phyloP scores from a whole-genome alignment of 2,329 filamentous ascomycete genomes.

The Acrodontium crateriforme region DNA sequence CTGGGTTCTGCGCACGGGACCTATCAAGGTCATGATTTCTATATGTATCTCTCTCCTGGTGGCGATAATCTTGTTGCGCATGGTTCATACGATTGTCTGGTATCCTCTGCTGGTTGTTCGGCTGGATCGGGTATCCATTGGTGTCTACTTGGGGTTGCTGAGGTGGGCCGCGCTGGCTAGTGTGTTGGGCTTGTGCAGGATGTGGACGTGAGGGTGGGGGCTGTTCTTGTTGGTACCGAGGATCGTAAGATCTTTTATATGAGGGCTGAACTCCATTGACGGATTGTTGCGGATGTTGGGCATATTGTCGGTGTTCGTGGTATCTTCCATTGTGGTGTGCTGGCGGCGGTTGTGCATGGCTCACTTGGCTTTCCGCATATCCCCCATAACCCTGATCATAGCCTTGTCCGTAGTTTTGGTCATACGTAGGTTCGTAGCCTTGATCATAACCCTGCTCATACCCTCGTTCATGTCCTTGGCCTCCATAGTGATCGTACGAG shows the following conservation, averaged over 20 bases:
- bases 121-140: conserved; percentile 1
- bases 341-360: conserved; percentile 1
- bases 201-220: not conserved
- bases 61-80: not conserved
- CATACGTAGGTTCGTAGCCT: conserved; percentile 6
- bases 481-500: conserved; percentile 2
- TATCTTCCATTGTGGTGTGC: conserved; percentile 17
- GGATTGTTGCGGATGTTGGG: conserved; percentile 5
- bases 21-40: not conserved
- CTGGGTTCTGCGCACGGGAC: not conserved
- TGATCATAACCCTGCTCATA: conserved; percentile 7
- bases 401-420: conserved; percentile 4
- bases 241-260: conserved; percentile 1
- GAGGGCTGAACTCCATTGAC: conserved; percentile 4
- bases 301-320: conserved; percentile 12
- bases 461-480: conserved; percentile 3
- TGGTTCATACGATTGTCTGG: conserved; percentile 3
- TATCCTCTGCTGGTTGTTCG: not conserved
- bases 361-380: conserved; percentile 1
- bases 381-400: conserved; percentile 3
- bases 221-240: conserved; percentile 1
- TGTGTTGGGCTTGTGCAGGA: conserved; percentile 1
- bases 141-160: not conserved
- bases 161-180: not conserved
- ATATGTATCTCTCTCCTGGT: not conserved